Base-by-base conservation (phyloP, 768 basidiomycete species). In the Suillus decipiens region DNA sequence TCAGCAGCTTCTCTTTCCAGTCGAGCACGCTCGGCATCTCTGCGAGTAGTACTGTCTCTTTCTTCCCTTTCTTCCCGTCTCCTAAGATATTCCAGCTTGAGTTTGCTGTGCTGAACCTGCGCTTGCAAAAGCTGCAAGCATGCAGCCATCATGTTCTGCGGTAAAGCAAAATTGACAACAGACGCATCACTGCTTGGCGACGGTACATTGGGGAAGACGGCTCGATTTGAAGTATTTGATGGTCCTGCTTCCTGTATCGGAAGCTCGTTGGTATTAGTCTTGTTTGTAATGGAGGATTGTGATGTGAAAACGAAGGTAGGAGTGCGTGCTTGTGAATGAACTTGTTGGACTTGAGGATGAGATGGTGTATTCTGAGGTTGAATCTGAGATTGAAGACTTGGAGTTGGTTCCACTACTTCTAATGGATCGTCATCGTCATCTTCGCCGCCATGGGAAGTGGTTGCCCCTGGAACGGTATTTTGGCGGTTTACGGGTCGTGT, bases 1-100 rank as follows among this genome's bases (percentile, higher is more conserved):
- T 86, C 86, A 28, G 79, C 81, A 55, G 81, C 75, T 69, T 89
- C 88, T 50, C 83, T 79, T 68, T 87, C 87, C 61, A 82, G 68
- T 63, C 82, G 81, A 60, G 81, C 62, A 33, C 82, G 80, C 68
- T 88, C 86, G 45, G 81, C 63, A 64, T 88, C 86, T 62, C 79
- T 78, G 42, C 86, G 79, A 65, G 79, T 71, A 0, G 66, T 63
- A 58, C 83, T 83, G 64, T 88, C 87, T 67, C 80, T 82, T 66
- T 86, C 85, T 68, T 89, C 88, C n/a, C 89, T 78, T 66, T 89
- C 89, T 64, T 91, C 89, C 22, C 86, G 79, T 64, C 87, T 77
- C 61, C 84, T 82, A 70, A 90, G 68, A 66, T 87, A 87, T 62
- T 91, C 90, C 48, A 90, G 79, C 70, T 89, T 89, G 76, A 85